Evolutionary conservation across 176 grass and related monocot species (phyloP).

Genomic region (Poa pratensis): DNA sequence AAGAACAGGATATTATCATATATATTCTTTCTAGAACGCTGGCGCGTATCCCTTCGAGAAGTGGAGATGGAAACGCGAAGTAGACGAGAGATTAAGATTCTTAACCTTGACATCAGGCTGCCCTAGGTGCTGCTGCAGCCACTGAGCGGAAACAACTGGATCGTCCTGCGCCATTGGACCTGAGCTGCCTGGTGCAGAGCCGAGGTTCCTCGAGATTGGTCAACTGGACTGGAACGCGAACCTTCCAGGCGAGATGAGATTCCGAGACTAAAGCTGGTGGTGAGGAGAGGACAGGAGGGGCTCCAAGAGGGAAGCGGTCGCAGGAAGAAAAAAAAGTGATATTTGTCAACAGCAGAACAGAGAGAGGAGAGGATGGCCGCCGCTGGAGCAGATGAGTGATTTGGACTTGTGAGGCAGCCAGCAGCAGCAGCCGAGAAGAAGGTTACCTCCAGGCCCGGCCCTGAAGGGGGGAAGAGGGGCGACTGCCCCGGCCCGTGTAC

Average conservation of each 20-base stretch:
- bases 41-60: not conserved
- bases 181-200: not conserved
- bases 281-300: not conserved
- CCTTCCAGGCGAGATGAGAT: not conserved
- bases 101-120: slow-evolving; percentile 74
- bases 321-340: not conserved
- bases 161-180: slow-evolving; percentile 64
- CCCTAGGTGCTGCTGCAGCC: slow-evolving; percentile 69
- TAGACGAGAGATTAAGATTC: not conserved
- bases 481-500: too few species aligned
- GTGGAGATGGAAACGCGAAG: not conserved
- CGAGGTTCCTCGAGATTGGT: slow-evolving; percentile 17
- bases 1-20: not conserved
- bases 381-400: slow-evolving; percentile 26
- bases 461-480: too few species aligned
- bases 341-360: not conserved
- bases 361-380: not conserved
- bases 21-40: not conserved
- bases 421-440: not conserved
- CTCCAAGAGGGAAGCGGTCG: not conserved
- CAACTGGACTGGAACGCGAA: slow-evolving; percentile 21
- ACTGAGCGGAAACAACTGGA: slow-evolving; percentile 68
- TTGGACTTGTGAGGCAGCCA: slow-evolving; percentile 30
- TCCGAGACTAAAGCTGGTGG: not conserved
- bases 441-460: not conserved